Evolutionary conservation across 805 yeast species (phyloP).

Genomic region (Ogataea ganodermae): DNA sequence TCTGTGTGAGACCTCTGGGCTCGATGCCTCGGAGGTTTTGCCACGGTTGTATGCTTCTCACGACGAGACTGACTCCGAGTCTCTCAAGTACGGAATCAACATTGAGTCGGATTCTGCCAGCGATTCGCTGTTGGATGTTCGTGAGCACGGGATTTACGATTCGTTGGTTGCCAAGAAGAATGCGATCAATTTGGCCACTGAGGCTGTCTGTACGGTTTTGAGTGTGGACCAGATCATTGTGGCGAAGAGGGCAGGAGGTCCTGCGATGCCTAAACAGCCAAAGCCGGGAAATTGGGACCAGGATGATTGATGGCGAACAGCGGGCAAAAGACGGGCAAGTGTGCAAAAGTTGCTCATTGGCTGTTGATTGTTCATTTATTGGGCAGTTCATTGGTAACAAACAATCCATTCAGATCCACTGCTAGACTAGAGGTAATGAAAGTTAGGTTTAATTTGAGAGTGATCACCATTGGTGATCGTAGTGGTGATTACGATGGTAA

Average conservation of each 20-base stretch:
- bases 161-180: slow-evolving; percentile 76
- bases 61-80: slow-evolving; percentile 46
- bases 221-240: slow-evolving; percentile 96
- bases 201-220: slow-evolving; percentile 87
- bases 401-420: too few relatives aligned
- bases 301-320: slow-evolving; percentile 55
- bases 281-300: slow-evolving; percentile 96
- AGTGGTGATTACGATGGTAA: too few relatives aligned
- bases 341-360: too few relatives aligned
- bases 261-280: slow-evolving; percentile 81
- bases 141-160: slow-evolving; percentile 72
- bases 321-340: too few relatives aligned
- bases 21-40: slow-evolving; percentile 86
- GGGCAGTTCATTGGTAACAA: too few relatives aligned
- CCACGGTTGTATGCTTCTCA: slow-evolving; percentile 90
- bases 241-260: slow-evolving; percentile 99
- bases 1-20: slow-evolving; percentile 91
- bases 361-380: too few relatives aligned
- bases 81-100: slow-evolving; percentile 63
- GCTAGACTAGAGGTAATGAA: too few relatives aligned
- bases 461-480: too few relatives aligned
- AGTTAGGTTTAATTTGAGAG: too few relatives aligned
- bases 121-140: slow-evolving; percentile 72
- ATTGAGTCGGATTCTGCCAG: slow-evolving; percentile 66
- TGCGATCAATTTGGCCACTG: slow-evolving; percentile 92